Evolutionary conservation across 1,139 yeast genomes (phyloP).

Genomic region (Kodamaea sp.): DNA sequence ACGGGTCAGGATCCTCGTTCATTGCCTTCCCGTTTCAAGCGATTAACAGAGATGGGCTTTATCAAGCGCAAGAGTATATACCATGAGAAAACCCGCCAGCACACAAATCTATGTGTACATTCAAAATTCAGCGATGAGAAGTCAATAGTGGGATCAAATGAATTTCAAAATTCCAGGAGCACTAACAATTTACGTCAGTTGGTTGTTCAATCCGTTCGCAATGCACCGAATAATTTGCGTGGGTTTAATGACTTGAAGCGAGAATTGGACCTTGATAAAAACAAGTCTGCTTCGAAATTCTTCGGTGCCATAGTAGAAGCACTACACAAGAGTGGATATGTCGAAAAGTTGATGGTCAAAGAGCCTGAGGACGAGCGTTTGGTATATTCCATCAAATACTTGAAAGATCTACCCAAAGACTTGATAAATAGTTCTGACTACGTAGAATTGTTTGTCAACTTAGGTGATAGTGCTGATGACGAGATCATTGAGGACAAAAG

Average conservation of each 20-base stretch:
- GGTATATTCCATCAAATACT: slow-evolving; percentile 60
- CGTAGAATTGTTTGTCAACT: slow-evolving; percentile 15
- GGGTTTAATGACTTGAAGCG: slow-evolving; percentile 64
- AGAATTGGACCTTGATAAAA: slow-evolving; percentile 57
- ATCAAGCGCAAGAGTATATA: slow-evolving; percentile 44
- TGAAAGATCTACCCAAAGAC: slow-evolving; percentile 52
- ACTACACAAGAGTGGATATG: slow-evolving; percentile 52
- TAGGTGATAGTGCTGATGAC: slow-evolving; percentile 18
- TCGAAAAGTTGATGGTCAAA: slow-evolving; percentile 60
- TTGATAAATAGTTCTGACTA: slow-evolving; percentile 26
- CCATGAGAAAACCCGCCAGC: slow-evolving; percentile 43
- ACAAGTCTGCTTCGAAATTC: slow-evolving; percentile 44
- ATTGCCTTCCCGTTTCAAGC: slow-evolving; percentile 59
- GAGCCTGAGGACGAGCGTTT: slow-evolving; percentile 46
- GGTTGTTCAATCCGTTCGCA: slow-evolving; percentile 57
- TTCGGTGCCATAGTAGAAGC: slow-evolving; percentile 54
- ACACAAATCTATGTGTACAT: slow-evolving; percentile 52
- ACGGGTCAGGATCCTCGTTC: slow-evolving; percentile 76
- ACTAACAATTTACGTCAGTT: slow-evolving; percentile 29
- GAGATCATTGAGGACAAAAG: slow-evolving; percentile 13
- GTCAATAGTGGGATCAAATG: slow-evolving; percentile 5
- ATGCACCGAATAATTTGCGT: slow-evolving; percentile 69
- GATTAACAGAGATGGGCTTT: slow-evolving; percentile 49
- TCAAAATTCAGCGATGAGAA: slow-evolving; percentile 35
- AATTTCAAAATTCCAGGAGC: slow-evolving; percentile 31